Evolutionary conservation across 306 rosid genomes (phyloP), one percentile per base, ranked within the genome.

Genomic region (Pyrus bretschneideri): DNA sequence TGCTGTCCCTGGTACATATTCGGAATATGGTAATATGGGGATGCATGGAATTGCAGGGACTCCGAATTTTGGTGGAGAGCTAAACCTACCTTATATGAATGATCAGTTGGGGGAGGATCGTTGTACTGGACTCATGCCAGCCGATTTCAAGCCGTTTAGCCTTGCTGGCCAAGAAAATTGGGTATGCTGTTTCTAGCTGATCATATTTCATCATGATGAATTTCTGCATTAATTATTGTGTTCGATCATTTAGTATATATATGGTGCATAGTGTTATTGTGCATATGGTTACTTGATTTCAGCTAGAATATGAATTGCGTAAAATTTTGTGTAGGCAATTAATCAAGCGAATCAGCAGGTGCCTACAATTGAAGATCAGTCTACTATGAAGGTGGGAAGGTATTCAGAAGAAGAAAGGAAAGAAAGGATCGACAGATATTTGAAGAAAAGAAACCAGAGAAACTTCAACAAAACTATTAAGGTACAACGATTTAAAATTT

Each of bases 371-470:
- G 97, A 66, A 80, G 97, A 91, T 19, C 78, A 74, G 44, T 82
- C 92, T 1, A 87, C 82, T 54, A 86, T 85, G 70, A 93, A 91
- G 67, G 98, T 93, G 15, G 89, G 90, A 72, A 86, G 96, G 76
- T 95, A 95, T 82, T 85, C 98, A 44, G 97, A 95, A 80, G 96
- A 92, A 83, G 97, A 92, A 79, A 89, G 96, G 83, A 95, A 90
- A 76, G 90, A 92, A 76, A 85, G 92, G 80, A 95, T 95, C 80
- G 87, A 84, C 18, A 89, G 97, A 72, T 95, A 95, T 76, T 82
- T 95, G 89, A 90, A 91, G 91, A 95, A 95, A 81, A 89, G 98
- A 92, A 89, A 90, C 80, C 97, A 92, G 82, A 90, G 98, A 67
- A 95, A 95, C 86, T 95, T 92, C 82, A 95, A 89, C 86, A 95